phyloP scores from a whole-genome alignment of 2,329 filamentous ascomycete genomes.

The Colletotrichum sp. region DNA sequence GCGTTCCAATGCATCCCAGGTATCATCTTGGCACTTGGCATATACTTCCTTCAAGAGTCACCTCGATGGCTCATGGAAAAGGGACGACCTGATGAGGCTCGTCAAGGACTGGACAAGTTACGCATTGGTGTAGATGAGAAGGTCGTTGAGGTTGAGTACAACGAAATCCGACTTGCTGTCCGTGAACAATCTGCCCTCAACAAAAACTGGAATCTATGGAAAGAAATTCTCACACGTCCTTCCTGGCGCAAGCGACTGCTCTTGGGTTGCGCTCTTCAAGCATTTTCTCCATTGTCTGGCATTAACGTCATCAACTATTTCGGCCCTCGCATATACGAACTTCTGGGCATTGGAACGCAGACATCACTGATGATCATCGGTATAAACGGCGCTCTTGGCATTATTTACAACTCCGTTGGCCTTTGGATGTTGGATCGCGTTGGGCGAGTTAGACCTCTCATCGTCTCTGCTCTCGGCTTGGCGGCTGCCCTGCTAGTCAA shows the following conservation, averaged over 20 bases:
- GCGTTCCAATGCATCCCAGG: slow-evolving; percentile 32
- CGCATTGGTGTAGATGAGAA: slow-evolving; percentile 31
- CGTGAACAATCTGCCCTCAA: slow-evolving; percentile 30
- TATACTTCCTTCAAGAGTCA: slow-evolving; percentile 30
- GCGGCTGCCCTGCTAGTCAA: slow-evolving; percentile 30
- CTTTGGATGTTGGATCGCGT: slow-evolving; percentile 49
- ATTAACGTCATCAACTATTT: slow-evolving; percentile 46
- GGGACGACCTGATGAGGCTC: slow-evolving; percentile 36
- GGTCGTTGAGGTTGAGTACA: slow-evolving; percentile 43
- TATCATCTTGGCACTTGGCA: slow-evolving; percentile 25
- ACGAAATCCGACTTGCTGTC: slow-evolving; percentile 43
- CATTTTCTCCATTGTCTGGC: slow-evolving; percentile 45
- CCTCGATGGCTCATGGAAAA: slow-evolving; percentile 37
- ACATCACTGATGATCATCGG: slow-evolving; percentile 56
- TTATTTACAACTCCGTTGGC: slow-evolving; percentile 51
- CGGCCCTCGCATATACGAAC: slow-evolving; percentile 42
- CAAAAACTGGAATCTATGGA: slow-evolving; percentile 38
- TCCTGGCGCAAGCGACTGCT: slow-evolving; percentile 51
- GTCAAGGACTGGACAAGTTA: slow-evolving; percentile 36
- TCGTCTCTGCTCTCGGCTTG: slow-evolving; percentile 39
- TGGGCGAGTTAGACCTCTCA: slow-evolving; percentile 52
- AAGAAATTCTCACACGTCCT: slow-evolving; percentile 43
- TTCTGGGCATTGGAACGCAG: slow-evolving; percentile 46
- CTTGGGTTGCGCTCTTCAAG: slow-evolving; percentile 52
- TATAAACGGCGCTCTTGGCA: slow-evolving; percentile 53